Base-by-base conservation (phyloP, 352 stramenopile species). In the Phytophthora sansomeana region DNA sequence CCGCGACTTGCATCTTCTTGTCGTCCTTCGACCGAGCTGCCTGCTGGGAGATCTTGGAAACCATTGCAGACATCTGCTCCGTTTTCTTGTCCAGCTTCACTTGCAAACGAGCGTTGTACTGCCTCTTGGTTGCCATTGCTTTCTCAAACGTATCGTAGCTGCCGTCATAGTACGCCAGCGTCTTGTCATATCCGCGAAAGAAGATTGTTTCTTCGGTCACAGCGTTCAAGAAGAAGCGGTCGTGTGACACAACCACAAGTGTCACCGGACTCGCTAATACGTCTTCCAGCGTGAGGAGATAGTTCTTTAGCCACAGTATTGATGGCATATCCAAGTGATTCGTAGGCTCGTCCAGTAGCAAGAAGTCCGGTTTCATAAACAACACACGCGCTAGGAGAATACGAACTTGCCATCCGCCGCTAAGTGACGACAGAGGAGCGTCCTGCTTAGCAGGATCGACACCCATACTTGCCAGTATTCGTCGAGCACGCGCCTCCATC, bases 181-280 rank as follows among this genome's bases (percentile, higher is more conserved):
- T 77, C 64, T 87, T 86, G 51, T 90, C 80, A 6, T 78, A 80
- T 1, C 69, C 77, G 10, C 79, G 77, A 56, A 90, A 85, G 50
- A 87, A 71, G 21, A 90, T 78, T 3, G 76, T 90, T 48, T 84
- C 69, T 33, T 85, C 70, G 1, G 70, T 71, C 19, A 98, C 87
- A 46, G 96, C 93, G 72, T 98, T 98, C 30, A 99, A 64, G 69
- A 98, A 98, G 43, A 86, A 87, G 6, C 95, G 83, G 64, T 98
- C 96, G 72, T 98, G 95, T 41, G 83, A 97, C 10, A 98, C 93
- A 13, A 98, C 67, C 6, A 97, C 78, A 13, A 97, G 69, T 6
- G 93, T 99, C 4, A 88, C 74, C 3, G 77, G 77, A 19, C 47
- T 77, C 5, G 63, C 69, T 1, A 88, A 73, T 54, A 98, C 90